Evolutionary conservation across 164 flowering plant genomes (phyloP), one percentile per base, ranked within the genome.

Genomic region (Echeveria elegans): DNA sequence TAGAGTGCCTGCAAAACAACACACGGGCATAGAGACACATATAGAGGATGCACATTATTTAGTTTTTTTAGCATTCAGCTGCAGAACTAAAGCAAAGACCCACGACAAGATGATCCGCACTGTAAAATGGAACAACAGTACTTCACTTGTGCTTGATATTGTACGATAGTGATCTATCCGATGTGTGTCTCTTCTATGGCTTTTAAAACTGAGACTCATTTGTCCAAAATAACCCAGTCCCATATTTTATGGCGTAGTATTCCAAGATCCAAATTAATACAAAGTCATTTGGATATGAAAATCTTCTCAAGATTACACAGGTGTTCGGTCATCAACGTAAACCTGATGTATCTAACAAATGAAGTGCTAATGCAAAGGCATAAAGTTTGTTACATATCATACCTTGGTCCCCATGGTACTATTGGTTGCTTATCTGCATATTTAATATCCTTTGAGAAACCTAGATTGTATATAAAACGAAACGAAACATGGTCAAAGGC

Each of bases 381-480:
- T 30, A 30, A 26, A 19, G 56, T 24, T 45, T 15, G 43, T 61
- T 4, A 7, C 65, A 69, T 18, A 24, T 68, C 75, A 71, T 70
- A 95, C 99, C 99, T 89, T 34, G 99, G 99, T 12, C 88, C 96
- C 99, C 97, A 92, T 36, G 99, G 96, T 37, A 95, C 76, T 73
- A 95, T 73, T 63, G 99, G 97, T 73, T 85, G 93, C 77, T 87
- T 95, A 74, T 95, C 99, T 53, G 99, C 99, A 84, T 83, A 95
- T 77, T 87, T 95, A 63, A 92, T 83, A 71, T 95, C 97, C 81
- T 95, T 90, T 14, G 99, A n/a, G n/a, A 92, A 45, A 95, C 97
- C 99, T 93, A 79, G 53, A 75, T 31, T 67, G 29, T 14, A 43
- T 5, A 59, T 21, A 12, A 18, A 21, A 10, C 5, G 53, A 31